Conservation (phyloP, 257 asterid genomes). For the Primulina tabacum region DNA sequence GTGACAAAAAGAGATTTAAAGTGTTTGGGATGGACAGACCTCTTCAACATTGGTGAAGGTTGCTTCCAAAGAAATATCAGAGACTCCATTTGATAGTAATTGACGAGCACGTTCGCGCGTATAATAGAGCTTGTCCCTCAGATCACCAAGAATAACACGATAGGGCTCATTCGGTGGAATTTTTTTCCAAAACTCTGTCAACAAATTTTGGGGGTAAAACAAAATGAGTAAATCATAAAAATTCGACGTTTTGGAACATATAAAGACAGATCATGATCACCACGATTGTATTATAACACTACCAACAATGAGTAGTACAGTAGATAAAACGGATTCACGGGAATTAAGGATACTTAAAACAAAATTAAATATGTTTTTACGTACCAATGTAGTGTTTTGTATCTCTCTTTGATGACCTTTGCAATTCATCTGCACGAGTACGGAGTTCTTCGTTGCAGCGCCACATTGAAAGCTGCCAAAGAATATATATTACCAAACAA, state of each 20-base stretch:
- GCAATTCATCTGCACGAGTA: slow-evolving; percentile 65
- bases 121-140: neutral
- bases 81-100: neutral
- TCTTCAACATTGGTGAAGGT: neutral
- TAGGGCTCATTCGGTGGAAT: neutral
- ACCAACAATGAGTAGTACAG: neutral
- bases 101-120: neutral
- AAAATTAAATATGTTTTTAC: slow-evolving; percentile 3
- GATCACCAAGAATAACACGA: neutral
- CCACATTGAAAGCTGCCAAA: slow-evolving; percentile 35
- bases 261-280: neutral
- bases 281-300: neutral
- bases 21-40: neutral
- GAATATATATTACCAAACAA: slow-evolving; percentile 32
- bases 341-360: neutral
- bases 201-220: neutral
- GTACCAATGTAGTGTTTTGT: slow-evolving; percentile 33
- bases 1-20: neutral
- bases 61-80: neutral
- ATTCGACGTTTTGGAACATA: neutral
- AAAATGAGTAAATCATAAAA: neutral
- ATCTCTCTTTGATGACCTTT: slow-evolving; percentile 65
- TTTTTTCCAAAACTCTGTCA: neutral
- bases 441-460: slow-evolving; percentile 94
- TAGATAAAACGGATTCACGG: neutral